A percentile compares a stretch with the other conserved stretches of the same genome.
Evolutionary conservation across 2,329 filamentous ascomycete species (phyloP).

Genomic region (Ceratocystis colombiana): DNA sequence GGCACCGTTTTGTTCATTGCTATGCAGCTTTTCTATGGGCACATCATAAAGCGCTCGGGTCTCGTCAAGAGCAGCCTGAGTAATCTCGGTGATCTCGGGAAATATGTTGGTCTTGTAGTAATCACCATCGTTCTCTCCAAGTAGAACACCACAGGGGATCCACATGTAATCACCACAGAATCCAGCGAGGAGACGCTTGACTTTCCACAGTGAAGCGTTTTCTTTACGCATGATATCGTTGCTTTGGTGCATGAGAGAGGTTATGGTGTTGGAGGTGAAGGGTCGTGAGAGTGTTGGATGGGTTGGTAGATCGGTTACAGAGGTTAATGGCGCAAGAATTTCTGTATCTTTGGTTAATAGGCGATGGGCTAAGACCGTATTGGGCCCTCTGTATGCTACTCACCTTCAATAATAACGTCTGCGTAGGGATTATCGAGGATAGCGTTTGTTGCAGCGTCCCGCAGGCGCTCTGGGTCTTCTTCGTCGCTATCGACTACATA

Average conservation of each 20-base stretch:
- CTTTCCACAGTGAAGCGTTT: slow-evolving; percentile 59
- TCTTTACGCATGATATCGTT: slow-evolving; percentile 65
- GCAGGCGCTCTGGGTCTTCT: slow-evolving; percentile 53
- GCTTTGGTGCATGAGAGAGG: slow-evolving; percentile 59
- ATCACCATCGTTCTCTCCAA: slow-evolving; percentile 46
- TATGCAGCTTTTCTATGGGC: not conserved
- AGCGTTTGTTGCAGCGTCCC: slow-evolving; percentile 51
- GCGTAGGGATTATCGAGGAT: slow-evolving; percentile 65
- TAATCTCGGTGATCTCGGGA: slow-evolving; percentile 33
- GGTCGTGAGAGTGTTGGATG: slow-evolving; percentile 66
- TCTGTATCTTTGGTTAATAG: slow-evolving; percentile 38
- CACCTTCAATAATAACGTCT: slow-evolving; percentile 60
- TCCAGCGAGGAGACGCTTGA: slow-evolving; percentile 62
- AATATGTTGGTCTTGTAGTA: slow-evolving; percentile 44
- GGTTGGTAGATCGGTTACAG: slow-evolving; percentile 61
- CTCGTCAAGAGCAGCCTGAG: slow-evolving; percentile 21
- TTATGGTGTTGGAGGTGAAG: slow-evolving; percentile 63
- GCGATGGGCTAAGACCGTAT: not conserved
- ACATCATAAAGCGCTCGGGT: slow-evolving; percentile 16
- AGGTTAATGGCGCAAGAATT: slow-evolving; percentile 63
- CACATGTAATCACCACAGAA: slow-evolving; percentile 66
- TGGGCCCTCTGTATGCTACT: slow-evolving; percentile 30
- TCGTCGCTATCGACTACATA: slow-evolving; percentile 66
- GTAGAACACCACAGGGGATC: slow-evolving; percentile 51
- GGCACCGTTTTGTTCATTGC: not conserved